Evolutionary conservation across 306 rosid genomes (phyloP), one percentile per base, ranked within the genome.

Genomic region (Malus asiatica): DNA sequence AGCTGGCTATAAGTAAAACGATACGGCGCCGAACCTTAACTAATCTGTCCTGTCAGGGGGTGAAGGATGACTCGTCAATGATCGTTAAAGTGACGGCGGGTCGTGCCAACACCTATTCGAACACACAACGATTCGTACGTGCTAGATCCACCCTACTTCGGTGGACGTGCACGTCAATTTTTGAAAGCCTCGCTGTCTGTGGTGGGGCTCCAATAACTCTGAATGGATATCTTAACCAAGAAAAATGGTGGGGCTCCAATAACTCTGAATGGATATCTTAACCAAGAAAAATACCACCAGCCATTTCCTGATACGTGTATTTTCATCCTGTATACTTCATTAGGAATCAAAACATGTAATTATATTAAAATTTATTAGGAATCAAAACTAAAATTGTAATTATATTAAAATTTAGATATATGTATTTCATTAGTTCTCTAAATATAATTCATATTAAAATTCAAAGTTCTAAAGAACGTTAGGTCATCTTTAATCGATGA

Each of bases 21-120:
- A 44, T 4, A 2, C 12, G 1, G 13, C 2, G 0, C 0, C 0
- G 0, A 0, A 0, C 0, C 0, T 0, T 0, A 0, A 0, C 0
- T 0, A 73, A 75, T 85, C 88, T 75, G 88, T 86, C 88, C 92
- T 89, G 97, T 88, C 93, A 90, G 96, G 93, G 93, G 90, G 89
- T 88, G 90, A 77, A 57, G 69, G 89, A 86, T 82, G 88, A 88
- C 90, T 65, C 63, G 90, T 79, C 72, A 33, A 91, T 93, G 98
- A 91, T 81, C 92, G 92, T 2, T 2, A 0, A 65, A 55, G 98
- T 23, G 98, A 93, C 78, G 97, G 77, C 79, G 73, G n/a, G 91
- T 88, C 89, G 90, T 80, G 91, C 96, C 93, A 52, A 90, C 93
- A 68, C 90, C 91, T 65, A 33, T 4, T 58, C 74, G 91, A 90